Base-by-base conservation (phyloP, 306 rosid genomes). In the Hippophae rhamnoides region DNA sequence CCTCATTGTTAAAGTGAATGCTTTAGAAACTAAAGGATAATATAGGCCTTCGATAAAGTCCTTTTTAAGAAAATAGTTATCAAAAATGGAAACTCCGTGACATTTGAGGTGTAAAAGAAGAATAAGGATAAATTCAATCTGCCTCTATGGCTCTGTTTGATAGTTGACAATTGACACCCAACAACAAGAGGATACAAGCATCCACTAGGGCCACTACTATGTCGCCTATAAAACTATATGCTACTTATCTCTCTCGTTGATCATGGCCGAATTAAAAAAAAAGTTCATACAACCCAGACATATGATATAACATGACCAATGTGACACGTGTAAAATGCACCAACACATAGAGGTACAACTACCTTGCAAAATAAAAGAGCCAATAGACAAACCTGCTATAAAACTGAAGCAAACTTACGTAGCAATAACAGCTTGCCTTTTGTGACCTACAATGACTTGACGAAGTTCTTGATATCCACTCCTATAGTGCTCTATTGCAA, bases 401-500 rank as follows among this genome's bases (percentile, higher is more conserved):
- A 49, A 54, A 13, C 25, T n/a, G 13, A 52, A 61, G 27, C 44
- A 40, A 41, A 7, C 47, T 44, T 58, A 79, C 6, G 85, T 66
- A 60, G 86, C 74, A 58, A 57, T 14, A 57, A 76, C 80, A 6
- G 69, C 75, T 43, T 61, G 76, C 51, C 71, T 61, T 76, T 66
- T 84, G 69, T 78, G 72, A 53, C 76, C 78, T 9, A 51, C 9
- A 52, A 82, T 74, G 14, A 81, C 88, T 75, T 57, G 79, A 38
- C 81, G 76, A 58, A 84, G 94, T 73, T 82, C 90, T 72, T 80
- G 60, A 77, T 86, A 90, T 52, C 84, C 83, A 7, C 62, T 82
- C 77, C 82, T 71, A 57, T 86, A 90, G 60, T 84, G 78, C 66
- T 86, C 97, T 63, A 90, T 63, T 6, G 94, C 78, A 72, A 80